Conservation (phyloP, 2,329 filamentous ascomycete species). For the Myotisia sp. region DNA sequence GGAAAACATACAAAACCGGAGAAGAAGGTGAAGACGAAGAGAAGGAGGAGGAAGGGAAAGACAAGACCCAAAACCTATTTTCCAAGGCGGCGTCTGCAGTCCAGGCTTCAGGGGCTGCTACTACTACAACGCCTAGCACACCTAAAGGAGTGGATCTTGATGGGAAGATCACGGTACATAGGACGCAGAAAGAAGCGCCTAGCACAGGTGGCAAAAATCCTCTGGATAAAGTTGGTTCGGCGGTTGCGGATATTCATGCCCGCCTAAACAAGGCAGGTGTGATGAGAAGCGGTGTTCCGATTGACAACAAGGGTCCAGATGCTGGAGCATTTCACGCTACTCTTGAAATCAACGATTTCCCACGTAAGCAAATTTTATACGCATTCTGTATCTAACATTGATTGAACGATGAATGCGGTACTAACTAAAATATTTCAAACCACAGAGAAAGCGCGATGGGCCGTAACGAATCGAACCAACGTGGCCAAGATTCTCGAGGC, state of each 20-base stretch:
- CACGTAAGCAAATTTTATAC: conserved; percentile 39
- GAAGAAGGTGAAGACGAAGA: conserved; percentile 67
- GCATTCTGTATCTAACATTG: conserved; percentile 1
- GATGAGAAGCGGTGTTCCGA: conserved; percentile 79
- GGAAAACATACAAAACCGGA: conserved; percentile 78
- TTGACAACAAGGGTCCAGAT: conserved; percentile 96
- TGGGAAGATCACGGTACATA: conserved; percentile 59
- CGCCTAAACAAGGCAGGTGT: conserved; percentile 80
- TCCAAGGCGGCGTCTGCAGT: conserved; percentile 50
- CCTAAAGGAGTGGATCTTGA: conserved; percentile 48
- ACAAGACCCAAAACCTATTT: conserved; percentile 43
- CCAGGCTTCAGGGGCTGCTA: conserved; percentile 40
- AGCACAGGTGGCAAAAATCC: conserved; percentile 42
- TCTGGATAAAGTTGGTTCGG: conserved; percentile 76
- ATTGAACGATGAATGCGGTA: conserved; percentile 5
- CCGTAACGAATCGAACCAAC: conserved; percentile 94
- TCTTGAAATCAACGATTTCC: conserved; percentile 97
- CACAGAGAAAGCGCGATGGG: conserved; percentile 83
- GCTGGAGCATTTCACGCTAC: conserved; percentile 94
- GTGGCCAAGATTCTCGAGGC: conserved; percentile 95
- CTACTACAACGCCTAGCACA: conserved; percentile 28
- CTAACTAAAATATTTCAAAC: conserved; percentile 11
- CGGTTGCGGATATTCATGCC: conserved; percentile 78
- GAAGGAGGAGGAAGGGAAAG: conserved; percentile 52
- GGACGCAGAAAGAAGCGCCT: conserved; percentile 45